A percentile compares a stretch with the other conserved stretches of the same genome.
Evolutionary conservation across 805 yeast genomes (phyloP).

Genomic region (Suhomyces vadensis): DNA sequence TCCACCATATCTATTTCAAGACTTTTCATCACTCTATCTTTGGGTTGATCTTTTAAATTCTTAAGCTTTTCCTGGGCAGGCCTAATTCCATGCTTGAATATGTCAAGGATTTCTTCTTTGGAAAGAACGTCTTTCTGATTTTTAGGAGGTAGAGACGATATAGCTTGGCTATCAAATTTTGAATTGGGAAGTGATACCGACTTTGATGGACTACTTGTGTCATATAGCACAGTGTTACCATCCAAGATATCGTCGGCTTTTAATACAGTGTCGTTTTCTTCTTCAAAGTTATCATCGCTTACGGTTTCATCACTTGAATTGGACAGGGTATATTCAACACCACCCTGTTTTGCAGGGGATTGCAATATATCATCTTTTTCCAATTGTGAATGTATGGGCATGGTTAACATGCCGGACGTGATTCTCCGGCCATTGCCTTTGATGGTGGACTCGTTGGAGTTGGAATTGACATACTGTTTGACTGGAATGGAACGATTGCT

Average conservation of each 20-base stretch:
- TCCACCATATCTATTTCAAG: slow-evolving; percentile 27
- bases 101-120: slow-evolving; percentile 21
- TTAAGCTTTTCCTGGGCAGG: background rate
- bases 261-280: background rate
- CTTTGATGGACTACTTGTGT: slow-evolving; percentile 1
- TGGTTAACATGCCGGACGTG: slow-evolving; percentile 44
- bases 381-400: slow-evolving; percentile 33
- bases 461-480: background rate
- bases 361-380: slow-evolving; percentile 20
- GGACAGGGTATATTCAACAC: background rate
- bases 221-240: background rate
- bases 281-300: background rate
- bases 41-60: background rate
- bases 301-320: background rate
- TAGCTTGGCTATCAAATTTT: background rate
- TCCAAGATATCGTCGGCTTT: background rate
- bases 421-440: slow-evolving; percentile 23
- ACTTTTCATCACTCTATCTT: slow-evolving; percentile 12
- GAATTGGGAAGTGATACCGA: background rate
- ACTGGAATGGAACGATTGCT: slow-evolving; percentile 29
- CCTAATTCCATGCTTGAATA: slow-evolving; percentile 19
- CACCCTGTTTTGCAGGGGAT: background rate
- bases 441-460: slow-evolving; percentile 1
- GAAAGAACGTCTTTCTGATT: slow-evolving; percentile 13
- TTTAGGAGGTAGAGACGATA: background rate